Base-by-base conservation (phyloP, 2,329 filamentous ascomycete species). In the Epichloe gansuensis region DNA sequence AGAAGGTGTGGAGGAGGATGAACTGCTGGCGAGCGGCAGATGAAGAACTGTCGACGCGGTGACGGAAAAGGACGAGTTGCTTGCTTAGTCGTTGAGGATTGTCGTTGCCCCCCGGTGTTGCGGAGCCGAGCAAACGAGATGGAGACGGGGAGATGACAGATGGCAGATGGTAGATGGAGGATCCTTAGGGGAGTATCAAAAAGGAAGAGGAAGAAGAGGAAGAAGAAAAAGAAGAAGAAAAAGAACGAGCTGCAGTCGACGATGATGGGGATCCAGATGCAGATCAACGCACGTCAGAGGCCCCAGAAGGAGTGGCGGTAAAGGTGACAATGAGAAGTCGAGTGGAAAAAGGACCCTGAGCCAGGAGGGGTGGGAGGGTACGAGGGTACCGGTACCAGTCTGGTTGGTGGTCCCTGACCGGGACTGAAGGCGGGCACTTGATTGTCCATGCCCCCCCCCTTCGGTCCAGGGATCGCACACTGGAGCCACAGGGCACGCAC, bases 341-440 rank as follows among this genome's bases (percentile, higher is more conserved):
- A 40, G 47, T 17, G 34, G 39, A 42, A 35, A 27, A 44, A 47
- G 21, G 43, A 51, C 42, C 43, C 50, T 51, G 47, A n/a, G 17
- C 47, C 31, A 44, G 31, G 21, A 23, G 31, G 25, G 15, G 17
- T 21, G 44, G 31, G 13, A 2, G 40, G n/a, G 4, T 13, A 43
- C 31, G 31, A 11, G 31, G 31, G 31, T 31, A 31, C 17, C 17
- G 17, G 17, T 21, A 21, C 17, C 17, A 21, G 17, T 21, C 17
- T 21, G 17, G 17, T 21, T 21, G 17, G 17, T 21, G 27, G 27
- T 31, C 27, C 27, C 27, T 27, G 27, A 27, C 27, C 27, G 27
- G 27, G 27, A 2, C 27, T 27, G 27, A 27, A 27, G 7, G 27
- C 27, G 27, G 27, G 27, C 27, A 27, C 27, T 8, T 27, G 27